Conservation (phyloP, 768 basidiomycete species). For the Ramaria sp. region DNA sequence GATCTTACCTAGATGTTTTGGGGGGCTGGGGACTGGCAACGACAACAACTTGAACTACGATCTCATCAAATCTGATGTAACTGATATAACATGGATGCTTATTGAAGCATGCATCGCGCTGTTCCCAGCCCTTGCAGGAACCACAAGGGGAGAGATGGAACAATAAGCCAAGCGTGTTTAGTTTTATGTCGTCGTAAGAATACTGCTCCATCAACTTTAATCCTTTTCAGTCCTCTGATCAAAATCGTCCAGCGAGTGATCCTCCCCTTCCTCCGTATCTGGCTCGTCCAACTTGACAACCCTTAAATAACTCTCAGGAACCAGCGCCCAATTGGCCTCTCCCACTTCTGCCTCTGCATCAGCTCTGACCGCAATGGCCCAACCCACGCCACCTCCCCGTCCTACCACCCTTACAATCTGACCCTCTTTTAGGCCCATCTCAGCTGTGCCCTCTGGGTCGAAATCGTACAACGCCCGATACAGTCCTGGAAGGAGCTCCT, state of each 20-base stretch:
- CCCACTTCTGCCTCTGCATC: neutral
- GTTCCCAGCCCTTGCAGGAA: too few relatives aligned
- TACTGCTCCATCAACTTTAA: too few relatives aligned
- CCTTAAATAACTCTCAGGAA: conserved; percentile 73
- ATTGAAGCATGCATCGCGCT: too few relatives aligned
- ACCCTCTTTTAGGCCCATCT: conserved; percentile 73
- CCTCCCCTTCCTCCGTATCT: conserved; percentile 12
- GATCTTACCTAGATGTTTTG: too few relatives aligned
- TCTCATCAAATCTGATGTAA: too few relatives aligned
- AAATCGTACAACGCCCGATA: conserved; percentile 76
- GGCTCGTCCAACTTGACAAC: conserved; percentile 34
- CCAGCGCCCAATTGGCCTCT: conserved; percentile 45
- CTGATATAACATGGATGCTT: too few relatives aligned
- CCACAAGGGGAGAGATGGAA: too few relatives aligned
- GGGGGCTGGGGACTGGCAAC: too few relatives aligned
- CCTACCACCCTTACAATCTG: conserved; percentile 67
- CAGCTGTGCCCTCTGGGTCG: conserved; percentile 69
- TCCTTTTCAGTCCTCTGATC: neutral
- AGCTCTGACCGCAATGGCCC: conserved; percentile 56
- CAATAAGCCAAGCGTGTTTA: too few relatives aligned
- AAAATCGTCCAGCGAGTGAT: neutral
- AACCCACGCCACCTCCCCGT: conserved; percentile 60
- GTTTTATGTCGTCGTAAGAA: too few relatives aligned
- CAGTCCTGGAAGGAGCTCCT: conserved; percentile 46
- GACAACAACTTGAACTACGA: too few relatives aligned